These are phyloP conservation scores for Globisporangium heterothallicum DNA, from an alignment of 352 stramenopile genomes.

Conservation along the genomic window DNA sequence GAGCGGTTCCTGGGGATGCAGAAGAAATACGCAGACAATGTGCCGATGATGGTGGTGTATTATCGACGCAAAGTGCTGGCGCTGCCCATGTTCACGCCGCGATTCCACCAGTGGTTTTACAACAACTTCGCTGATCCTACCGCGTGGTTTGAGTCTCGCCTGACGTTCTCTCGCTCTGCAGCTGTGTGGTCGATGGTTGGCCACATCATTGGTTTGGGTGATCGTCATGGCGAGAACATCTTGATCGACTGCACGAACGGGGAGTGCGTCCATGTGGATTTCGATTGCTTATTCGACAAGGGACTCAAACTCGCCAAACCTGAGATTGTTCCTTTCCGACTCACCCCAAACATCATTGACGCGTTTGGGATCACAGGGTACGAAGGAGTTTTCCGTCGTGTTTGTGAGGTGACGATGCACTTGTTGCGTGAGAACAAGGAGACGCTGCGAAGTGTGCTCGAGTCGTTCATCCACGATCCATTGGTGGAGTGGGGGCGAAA, in stretches of 20 bases:
- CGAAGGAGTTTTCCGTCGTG: constrained; percentile 92
- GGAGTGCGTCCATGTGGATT: constrained; percentile 99
- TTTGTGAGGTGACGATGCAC: constrained; percentile 89
- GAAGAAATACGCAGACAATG: constrained; percentile 74
- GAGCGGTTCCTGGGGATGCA: constrained; percentile 87
- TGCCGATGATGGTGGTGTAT: constrained; percentile 69
- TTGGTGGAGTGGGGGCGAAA: constrained; percentile 88
- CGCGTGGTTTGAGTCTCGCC: constrained; percentile 96
- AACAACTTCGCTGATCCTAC: constrained; percentile 97
- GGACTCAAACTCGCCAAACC: constrained; percentile 93
- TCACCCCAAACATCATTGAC: constrained; percentile 99
- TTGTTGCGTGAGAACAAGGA: constrained; percentile 95
- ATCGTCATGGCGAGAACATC: constrained; percentile 99
- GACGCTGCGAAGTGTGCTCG: constrained; percentile 97
- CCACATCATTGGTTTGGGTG: constrained; percentile 91
- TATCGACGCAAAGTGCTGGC: constrained; percentile 66
- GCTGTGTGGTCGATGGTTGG: constrained; percentile 97
- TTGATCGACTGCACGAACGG: constrained; percentile 96
- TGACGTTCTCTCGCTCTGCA: constrained; percentile 76
- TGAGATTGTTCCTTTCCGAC: constrained; percentile 99
- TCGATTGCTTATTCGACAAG: constrained; percentile 99
- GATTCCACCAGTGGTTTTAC: constrained; percentile 99
- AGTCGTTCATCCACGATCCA: constrained; percentile 99
- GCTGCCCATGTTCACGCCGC: constrained; percentile 84
- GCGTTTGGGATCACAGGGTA: constrained; percentile 97